phyloP scores from a whole-genome alignment of 2,329 filamentous ascomycete genomes.

The Colletotrichum salicis region DNA sequence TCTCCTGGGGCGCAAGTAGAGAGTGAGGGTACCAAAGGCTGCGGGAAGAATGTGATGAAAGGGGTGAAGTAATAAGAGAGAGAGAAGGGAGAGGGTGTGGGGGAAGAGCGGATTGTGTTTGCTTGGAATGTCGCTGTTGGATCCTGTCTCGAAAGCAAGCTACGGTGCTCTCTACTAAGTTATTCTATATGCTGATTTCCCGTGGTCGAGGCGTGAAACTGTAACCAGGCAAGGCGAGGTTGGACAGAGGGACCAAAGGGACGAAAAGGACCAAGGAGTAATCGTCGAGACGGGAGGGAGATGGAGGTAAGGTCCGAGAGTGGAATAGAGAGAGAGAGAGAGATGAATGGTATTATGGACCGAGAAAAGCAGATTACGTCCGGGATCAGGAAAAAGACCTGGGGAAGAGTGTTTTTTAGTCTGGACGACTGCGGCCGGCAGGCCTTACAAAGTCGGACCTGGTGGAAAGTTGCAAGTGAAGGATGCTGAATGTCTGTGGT shows the following conservation, averaged over 20 bases:
- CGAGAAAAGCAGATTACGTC: conserved; percentile 9
- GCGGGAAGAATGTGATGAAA: conserved; percentile 7
- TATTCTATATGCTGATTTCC: not conserved
- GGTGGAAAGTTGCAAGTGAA: conserved; percentile 2
- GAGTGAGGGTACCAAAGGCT: conserved; percentile 5
- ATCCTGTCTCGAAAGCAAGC: conserved; percentile 14
- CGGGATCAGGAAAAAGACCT: not conserved
- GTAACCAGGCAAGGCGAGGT: conserved; percentile 21
- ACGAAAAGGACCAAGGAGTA: conserved; percentile 16
- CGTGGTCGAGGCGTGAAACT: not conserved
- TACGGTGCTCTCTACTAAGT: not conserved
- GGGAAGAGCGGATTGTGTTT: not conserved
- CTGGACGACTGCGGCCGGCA: not conserved
- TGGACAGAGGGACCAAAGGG: conserved; percentile 26
- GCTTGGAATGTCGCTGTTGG: conserved; percentile 30
- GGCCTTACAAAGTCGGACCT: not conserved
- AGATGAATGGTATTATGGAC: conserved; percentile 21
- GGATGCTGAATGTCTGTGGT: conserved; percentile 16
- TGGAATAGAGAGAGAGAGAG: not conserved
- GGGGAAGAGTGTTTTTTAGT: conserved; percentile 17
- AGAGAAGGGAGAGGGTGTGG: conserved; percentile 18
- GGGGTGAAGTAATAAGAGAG: conserved; percentile 1
- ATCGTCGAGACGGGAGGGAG: conserved; percentile 19
- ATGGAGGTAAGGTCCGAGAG: conserved; percentile 33
- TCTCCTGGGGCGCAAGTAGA: conserved; percentile 1